Evolutionary conservation across 345 rosid genomes (phyloP), one percentile per base, ranked within the genome.

Genomic region (Salix arbutifolia): DNA sequence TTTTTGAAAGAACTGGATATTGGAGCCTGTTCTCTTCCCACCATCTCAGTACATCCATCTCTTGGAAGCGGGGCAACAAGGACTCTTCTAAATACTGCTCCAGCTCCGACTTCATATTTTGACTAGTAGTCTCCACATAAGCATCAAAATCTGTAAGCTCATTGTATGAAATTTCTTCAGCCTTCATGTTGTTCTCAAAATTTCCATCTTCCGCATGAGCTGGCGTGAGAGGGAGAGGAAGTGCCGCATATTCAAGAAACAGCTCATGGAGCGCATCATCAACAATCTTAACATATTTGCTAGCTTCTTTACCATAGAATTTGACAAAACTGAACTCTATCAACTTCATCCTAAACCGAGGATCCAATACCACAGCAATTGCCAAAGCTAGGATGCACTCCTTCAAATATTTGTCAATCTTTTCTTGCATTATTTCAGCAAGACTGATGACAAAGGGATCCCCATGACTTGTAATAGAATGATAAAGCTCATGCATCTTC

Each of bases 301-400:
- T 90, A 17, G 97, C 91, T 64, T 93, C 97, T 50, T 91, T 95
- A 64, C 97, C 97, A 6, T 78, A 95, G 67, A 95, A 79, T 81
- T 93, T 95, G 3, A 93, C 78, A 86, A 95, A 95, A 79, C 97
- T 92, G 84, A 95, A 95, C 86, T 94, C 97, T 7, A 94, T 94
- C 23, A 95, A 94, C 86, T 93, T 95, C 97, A 93, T 86, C 84
- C 91, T 95, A 86, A 93, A 95, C 67, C 96, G 89, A n/a, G 99
- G 99, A 85, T 95, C 99, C 99, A 95, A 90, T 76, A 90, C 92
- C 8, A 93, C 95, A 6, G 97, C 97, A 74, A 88, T 72, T 8
- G 97, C 97, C 87, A 95, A 79, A 77, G 89, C 90, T 83, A 91
- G 83, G 90, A 97, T 88, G 86, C 93, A 90, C 71, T 90, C 96